Base-by-base conservation (phyloP, 345 rosid species). In the Moringa oleifera region DNA sequence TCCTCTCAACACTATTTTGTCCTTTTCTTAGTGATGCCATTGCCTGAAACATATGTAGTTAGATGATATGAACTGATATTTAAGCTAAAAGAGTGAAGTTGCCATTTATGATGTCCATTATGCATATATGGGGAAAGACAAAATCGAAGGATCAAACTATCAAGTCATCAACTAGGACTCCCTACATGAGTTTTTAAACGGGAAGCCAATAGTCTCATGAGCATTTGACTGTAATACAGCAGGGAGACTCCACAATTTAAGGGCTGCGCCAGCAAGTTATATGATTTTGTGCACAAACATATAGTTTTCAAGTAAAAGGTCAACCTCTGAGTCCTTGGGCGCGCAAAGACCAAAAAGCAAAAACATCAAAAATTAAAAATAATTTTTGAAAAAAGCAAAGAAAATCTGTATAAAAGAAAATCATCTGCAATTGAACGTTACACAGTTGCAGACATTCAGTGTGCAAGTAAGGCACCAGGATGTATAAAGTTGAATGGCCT, bases 1-100 rank as follows among this genome's bases (percentile, higher is more conserved):
- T 77, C 69, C 64, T 82, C 62, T 82, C 80, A 25, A 69, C 54
- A 66, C 62, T 51, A 17, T 75, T 75, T 66, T 62, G 71, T 24
- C 70, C 81, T 64, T 68, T 77, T 53, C 65, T 75, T 49, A 86
- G 58, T 45, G 75, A 75, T 28, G 78, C 68, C 65, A 87, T 60
- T 0, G 94, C 90, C 94, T 87, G 80, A 77, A 75, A 68, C 46
- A 51, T 41, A 51, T 33, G 56, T 20, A 23, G 57, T 57, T 53
- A 60, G 68, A 61, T 21, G 1, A 24, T 28, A 12, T 31, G 25
- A 49, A 53, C 24, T 36, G 52, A 22, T 22, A 11, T 53, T 18
- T 22, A 52, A 31, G 4, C 4, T 63, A 46, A 37, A 56, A 19
- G 5, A 46, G n/a, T 41, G 21, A 16, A 45, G 21, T 7, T 12